A percentile compares a stretch with the other conserved stretches of the same genome.
Evolutionary conservation across 1,139 yeast genomes (phyloP).

Genomic region (Pneumocystis carinii): DNA sequence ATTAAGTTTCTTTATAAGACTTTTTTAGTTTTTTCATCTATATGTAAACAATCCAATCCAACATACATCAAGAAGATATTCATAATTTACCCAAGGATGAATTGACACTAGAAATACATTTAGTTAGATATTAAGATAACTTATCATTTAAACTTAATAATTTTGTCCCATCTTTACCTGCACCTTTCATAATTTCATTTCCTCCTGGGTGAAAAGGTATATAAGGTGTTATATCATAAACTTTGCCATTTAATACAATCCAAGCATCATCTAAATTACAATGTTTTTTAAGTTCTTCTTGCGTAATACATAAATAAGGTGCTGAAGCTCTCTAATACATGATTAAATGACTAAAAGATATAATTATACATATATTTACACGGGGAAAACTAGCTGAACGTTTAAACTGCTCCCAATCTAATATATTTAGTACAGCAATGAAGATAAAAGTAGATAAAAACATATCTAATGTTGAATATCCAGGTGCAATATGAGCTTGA

Average conservation of each 20-base stretch:
- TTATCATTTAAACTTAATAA: constrained; percentile 36
- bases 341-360: not conserved
- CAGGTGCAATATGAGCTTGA: not conserved
- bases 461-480: not conserved
- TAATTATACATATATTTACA: constrained; percentile 23
- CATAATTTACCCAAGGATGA: constrained; percentile 39
- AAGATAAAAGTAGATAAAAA: not conserved
- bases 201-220: constrained; percentile 91
- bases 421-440: constrained; percentile 17
- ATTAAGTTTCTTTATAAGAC: not conserved
- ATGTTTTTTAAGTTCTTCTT: constrained; percentile 49
- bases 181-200: constrained; percentile 59
- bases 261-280: constrained; percentile 53
- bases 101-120: constrained; percentile 10
- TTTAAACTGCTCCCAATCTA: constrained; percentile 63
- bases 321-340: not conserved
- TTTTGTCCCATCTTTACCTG: constrained; percentile 74
- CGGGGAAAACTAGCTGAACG: constrained; percentile 30
- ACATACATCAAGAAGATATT: constrained; percentile 64
- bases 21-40: not conserved
- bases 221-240: constrained; percentile 73
- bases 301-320: constrained; percentile 34
- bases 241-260: constrained; percentile 69
- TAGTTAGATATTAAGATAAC: not conserved
- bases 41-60: constrained; percentile 38